Conservation (phyloP, 768 basidiomycete genomes). For the Calocera cornea region DNA sequence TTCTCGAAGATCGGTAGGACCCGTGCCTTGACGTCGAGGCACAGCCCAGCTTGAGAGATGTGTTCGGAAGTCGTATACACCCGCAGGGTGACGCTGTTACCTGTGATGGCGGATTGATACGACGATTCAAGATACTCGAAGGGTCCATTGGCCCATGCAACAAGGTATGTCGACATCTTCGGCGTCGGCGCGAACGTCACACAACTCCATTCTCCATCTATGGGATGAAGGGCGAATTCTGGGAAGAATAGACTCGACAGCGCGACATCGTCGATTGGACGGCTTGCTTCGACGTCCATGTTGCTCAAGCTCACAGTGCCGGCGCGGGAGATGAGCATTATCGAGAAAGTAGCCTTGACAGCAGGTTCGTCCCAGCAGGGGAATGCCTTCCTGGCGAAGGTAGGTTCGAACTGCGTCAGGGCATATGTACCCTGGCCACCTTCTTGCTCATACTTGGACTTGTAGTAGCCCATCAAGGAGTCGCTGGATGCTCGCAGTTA, state of each 20-base stretch:
- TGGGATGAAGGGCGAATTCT: conserved; percentile 9
- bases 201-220: background rate
- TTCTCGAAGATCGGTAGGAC: conserved; percentile 85
- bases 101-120: conserved; percentile 66
- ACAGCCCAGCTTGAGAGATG: conserved; percentile 71
- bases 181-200: conserved; percentile 76
- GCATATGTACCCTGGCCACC: conserved; percentile 25
- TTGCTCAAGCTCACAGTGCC: conserved; percentile 73
- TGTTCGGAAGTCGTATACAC: conserved; percentile 75
- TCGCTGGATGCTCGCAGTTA: background rate
- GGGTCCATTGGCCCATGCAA: conserved; percentile 71
- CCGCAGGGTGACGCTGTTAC: conserved; percentile 66
- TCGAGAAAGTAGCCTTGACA: conserved; percentile 65
- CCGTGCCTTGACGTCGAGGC: conserved; percentile 70
- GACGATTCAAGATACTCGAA: conserved; percentile 63
- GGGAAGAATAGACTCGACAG: background rate
- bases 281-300: conserved; percentile 41
- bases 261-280: background rate
- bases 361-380: conserved; percentile 91
- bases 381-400: conserved; percentile 67
- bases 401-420: conserved; percentile 91
- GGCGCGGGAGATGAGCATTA: conserved; percentile 52
- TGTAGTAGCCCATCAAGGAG: conserved; percentile 28
- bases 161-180: conserved; percentile 75
- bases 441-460: conserved; percentile 5